A percentile compares a stretch with the other conserved stretches of the same genome.
These are phyloP conservation scores for Ajuga chamaepitys DNA, from an alignment of 257 asterid species.

Conservation along the genomic window DNA sequence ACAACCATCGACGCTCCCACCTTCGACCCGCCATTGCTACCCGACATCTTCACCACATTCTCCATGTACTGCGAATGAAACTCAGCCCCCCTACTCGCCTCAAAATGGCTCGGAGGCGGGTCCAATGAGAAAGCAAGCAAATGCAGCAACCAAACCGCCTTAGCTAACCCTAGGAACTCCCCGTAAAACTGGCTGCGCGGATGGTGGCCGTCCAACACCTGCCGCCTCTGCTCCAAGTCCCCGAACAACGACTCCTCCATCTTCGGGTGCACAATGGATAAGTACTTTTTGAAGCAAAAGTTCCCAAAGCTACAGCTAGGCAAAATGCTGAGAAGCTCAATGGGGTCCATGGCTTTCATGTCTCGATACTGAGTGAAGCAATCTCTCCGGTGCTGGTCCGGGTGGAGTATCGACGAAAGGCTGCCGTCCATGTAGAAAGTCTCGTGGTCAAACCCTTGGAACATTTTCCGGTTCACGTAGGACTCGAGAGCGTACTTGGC, in stretches of 20 bases:
- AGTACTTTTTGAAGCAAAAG: conserved; percentile 83
- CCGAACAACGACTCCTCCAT: conserved; percentile 98
- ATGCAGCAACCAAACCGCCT: conserved; percentile 93
- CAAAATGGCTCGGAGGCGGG: conserved; percentile 87
- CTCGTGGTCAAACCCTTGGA: conserved; percentile 96
- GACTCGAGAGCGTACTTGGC: conserved; percentile 84
- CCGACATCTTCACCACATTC: conserved; percentile 57
- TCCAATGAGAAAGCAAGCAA: conserved; percentile 81
- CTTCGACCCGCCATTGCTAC: conserved; percentile 33
- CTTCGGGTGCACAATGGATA: conserved; percentile 81
- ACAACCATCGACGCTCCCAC: conserved; percentile 56
- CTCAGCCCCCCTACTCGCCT: conserved; percentile 81
- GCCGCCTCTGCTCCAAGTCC: conserved; percentile 90
- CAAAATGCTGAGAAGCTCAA: conserved; percentile 75
- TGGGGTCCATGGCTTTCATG: conserved; percentile 93
- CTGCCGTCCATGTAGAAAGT: conserved; percentile 95
- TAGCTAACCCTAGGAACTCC: conserved; percentile 69
- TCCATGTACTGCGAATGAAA: conserved; percentile 91
- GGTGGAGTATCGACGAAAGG: conserved; percentile 75
- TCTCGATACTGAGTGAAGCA: conserved; percentile 87
- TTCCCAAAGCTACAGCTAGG: conserved; percentile 91
- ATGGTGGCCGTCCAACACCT: conserved; percentile 69
- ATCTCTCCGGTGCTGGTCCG: conserved; percentile 81
- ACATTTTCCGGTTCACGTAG: conserved; percentile 72
- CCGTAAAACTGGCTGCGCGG: conserved; percentile 88